Percentiles rank a stretch among this genome's conserved stretches.
These are phyloP conservation scores for Termitomyces sp. DNA, from an alignment of 768 basidiomycete species.

Conservation along the genomic window DNA sequence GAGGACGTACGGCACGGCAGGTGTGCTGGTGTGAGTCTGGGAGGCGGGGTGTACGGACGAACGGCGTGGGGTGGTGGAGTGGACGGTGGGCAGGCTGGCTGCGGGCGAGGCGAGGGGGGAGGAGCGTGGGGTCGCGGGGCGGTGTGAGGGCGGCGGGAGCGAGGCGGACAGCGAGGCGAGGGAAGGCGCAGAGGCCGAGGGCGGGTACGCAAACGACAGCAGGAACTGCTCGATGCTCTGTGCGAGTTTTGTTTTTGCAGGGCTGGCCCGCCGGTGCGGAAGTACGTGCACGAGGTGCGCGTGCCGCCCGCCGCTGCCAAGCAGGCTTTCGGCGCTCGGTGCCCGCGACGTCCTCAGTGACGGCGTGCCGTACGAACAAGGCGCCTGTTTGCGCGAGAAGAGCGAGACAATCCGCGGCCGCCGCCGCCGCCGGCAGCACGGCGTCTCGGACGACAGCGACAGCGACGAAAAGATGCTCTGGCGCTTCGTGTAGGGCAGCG, in stretches of 20 bases:
- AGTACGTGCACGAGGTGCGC: conserved; percentile 18
- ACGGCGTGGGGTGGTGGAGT: neutral
- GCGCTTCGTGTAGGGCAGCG: neutral
- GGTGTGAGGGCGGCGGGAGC: neutral
- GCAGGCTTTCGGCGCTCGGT: conserved; percentile 8
- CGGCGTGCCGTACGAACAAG: neutral
- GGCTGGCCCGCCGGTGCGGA: no score
- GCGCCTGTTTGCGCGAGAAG: conserved; percentile 3
- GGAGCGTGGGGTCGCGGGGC: neutral
- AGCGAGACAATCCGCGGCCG: conserved; percentile 10
- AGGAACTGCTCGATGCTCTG: conserved; percentile 35
- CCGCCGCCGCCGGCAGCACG: conserved; percentile 5
- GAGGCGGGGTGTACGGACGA: no score
- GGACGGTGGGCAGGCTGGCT: neutral
- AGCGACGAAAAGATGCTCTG: conserved; percentile 5
- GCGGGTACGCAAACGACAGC: conserved; percentile 28
- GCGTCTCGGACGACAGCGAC: neutral
- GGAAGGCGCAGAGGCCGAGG: conserved; percentile 4
- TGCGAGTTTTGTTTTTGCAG: conserved; percentile 25
- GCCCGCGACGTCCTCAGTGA: neutral
- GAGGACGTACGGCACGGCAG: conserved; percentile 9
- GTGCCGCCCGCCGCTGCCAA: no score
- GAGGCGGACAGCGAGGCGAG: neutral
- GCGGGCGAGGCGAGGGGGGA: neutral
- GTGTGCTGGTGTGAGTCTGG: no score